Evolutionary conservation across 2,329 filamentous ascomycete species (phyloP), one percentile per base, ranked within the genome.

Genomic region (Fusarium sp.): DNA sequence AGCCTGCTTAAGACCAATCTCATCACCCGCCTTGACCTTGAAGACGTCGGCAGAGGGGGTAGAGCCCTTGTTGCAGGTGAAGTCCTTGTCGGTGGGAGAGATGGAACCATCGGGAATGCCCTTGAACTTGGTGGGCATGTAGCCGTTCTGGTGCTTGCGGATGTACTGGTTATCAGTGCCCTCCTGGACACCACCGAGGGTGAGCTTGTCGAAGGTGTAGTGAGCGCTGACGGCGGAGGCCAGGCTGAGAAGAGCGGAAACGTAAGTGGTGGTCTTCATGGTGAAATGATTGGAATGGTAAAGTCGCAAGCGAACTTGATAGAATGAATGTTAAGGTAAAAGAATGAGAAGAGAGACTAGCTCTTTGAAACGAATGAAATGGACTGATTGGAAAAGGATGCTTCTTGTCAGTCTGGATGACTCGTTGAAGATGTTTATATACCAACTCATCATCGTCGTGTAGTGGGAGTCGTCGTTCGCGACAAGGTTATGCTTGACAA

Each of bases 111-210:
- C 62, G 45, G 62, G 64, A 0, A 51, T 59, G 24, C 11, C 11
- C 62, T 67, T 67, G 64, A 67, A 67, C 45, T 67, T 67, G 44
- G 63, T 67, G 28, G 64, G 64, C 64, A 67, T 67, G 39, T 67
- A 67, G 13, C 62, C 62, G 39, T 67, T 67, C 51, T 67, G 38
- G 39, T 67, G 64, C 62, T 67, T 67, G 28, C 64, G 64, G 64
- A 67, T 47, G 39, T 67, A 67, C n/a, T 67, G 26, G 44, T 67
- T 67, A 15, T 57, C 47, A n/a, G n/a, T 32, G 0, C 64, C 64
- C 62, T 67, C 44, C 8, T 51, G 39, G 8, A 20, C 12, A 2
- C 51, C 62, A 13, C 10, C 28, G 4, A 67, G 24, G 20, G 64
- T 67, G n/a, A 67, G 51, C 64, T 67, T 67, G 52, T 67, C 64